Evolutionary conservation across 192 early-diverging fungal species (phyloP), one percentile per base, ranked within the genome.

Genomic region (Chytriomyces sp.): DNA sequence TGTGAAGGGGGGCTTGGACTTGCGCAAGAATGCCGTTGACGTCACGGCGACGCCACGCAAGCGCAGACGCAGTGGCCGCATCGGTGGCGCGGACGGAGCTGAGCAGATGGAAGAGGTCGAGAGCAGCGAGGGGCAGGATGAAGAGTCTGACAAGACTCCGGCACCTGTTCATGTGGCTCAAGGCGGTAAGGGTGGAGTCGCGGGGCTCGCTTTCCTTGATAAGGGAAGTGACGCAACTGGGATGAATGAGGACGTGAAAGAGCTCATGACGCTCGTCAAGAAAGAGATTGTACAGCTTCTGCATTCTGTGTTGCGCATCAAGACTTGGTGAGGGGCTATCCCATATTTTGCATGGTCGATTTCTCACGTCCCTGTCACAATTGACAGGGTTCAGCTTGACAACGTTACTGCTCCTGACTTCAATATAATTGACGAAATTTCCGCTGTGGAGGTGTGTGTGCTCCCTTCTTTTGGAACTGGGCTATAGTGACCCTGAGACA

Each of bases 311-410:
- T 34, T 36, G 17, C 59, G 33, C 59, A 37, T 61, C 32, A 61
- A 61, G 25, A 61, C 36, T 31, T 61, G 59, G 59, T 61, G 33
- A 12, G 19, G 2, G 30, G 2, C 22, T 14, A 28, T 58, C 30
- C 55, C 30, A 1, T 58, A 12, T 3, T 58, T 58, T 58, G 12
- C 6, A 22, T 26, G 6, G 7, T 5, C 10, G 8, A 17, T 60
- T 25, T 36, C 38, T 22, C 2, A 5, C 22, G 12, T 17, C 7
- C n/a, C 34, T 33, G 37, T 19, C 32, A 33, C 30, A 3, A n/a
- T 10, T 61, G 10, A 17, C 59, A 61, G 59, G 59, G 25, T 37
- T 37, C 59, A 61, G 33, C 59, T 61, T 19, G 59, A 61, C 25
- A 8, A 30, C 33, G 14, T 36, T 36, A 14, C 22, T 37, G 33